Conservation (phyloP, 805 yeast genomes). For the Teunomyces panamensis region DNA sequence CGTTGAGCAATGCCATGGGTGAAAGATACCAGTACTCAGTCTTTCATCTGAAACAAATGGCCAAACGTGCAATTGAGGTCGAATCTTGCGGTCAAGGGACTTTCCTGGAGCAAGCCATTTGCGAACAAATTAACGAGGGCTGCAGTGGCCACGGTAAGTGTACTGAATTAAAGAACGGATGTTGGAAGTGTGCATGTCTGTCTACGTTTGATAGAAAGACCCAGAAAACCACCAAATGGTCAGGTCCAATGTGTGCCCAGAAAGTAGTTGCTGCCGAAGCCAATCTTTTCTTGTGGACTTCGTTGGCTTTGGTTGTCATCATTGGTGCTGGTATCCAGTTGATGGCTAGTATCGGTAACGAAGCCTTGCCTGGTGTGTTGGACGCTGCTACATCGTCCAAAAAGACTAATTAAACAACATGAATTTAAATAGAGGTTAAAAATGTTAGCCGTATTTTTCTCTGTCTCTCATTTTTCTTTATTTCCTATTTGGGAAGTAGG, state of each 20-base stretch:
- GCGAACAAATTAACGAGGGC: conserved; percentile 44
- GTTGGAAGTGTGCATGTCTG: conserved; percentile 53
- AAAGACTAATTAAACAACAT: conserved; percentile 18
- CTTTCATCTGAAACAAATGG: no score
- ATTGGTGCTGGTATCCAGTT: conserved; percentile 54
- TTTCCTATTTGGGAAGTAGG: background rate
- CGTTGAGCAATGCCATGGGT: conserved; percentile 9
- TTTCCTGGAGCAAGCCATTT: conserved; percentile 37
- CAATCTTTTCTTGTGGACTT: conserved; percentile 68
- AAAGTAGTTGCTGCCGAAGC: conserved; percentile 64
- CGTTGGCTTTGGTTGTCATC: conserved; percentile 44
- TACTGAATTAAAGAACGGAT: conserved; percentile 30
- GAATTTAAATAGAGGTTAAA: background rate
- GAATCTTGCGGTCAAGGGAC: no score
- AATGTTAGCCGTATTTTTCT: background rate
- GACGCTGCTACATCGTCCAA: conserved; percentile 53
- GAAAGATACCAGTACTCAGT: conserved; percentile 14
- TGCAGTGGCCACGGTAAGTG: conserved; percentile 59
- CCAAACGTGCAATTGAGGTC: conserved; percentile 9
- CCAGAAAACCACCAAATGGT: conserved; percentile 51
- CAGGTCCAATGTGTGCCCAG: conserved; percentile 62
- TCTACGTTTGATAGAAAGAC: conserved; percentile 40
- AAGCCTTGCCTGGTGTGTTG: conserved; percentile 67
- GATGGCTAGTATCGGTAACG: conserved; percentile 52
- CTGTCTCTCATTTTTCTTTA: no score